Conservation (phyloP, 768 basidiomycete species). For the Psilocybe cyanescens region DNA sequence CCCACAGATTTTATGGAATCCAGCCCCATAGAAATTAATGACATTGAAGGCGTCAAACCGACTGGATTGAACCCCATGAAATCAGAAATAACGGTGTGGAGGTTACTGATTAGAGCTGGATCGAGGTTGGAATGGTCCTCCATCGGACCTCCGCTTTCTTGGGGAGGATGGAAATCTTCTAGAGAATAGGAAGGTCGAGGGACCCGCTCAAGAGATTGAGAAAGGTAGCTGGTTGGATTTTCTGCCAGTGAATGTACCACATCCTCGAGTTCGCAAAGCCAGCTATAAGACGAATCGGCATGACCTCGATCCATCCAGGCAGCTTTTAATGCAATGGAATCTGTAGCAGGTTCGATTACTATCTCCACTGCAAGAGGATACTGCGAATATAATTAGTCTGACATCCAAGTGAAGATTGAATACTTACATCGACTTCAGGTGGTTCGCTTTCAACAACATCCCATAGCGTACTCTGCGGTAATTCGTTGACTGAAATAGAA, state of each 20-base stretch:
- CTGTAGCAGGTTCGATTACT: constrained; percentile 26
- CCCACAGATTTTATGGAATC: constrained; percentile 53
- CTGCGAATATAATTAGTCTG: constrained; percentile 19
- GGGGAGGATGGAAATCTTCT: background rate
- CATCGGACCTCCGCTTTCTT: background rate
- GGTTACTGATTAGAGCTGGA: constrained; percentile 14
- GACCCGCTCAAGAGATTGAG: constrained; percentile 5
- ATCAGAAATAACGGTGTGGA: constrained; percentile 25
- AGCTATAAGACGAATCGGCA: constrained; percentile 10
- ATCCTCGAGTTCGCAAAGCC: constrained; percentile 29
- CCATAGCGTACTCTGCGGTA: constrained; percentile 25
- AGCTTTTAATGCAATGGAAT: constrained; percentile 28
- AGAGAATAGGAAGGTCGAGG: background rate
- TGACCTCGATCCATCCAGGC: constrained; percentile 26
- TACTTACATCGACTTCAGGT: constrained; percentile 35
- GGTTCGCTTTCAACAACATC: constrained; percentile 31
- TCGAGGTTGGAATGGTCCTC: constrained; percentile 12
- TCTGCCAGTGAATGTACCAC: constrained; percentile 18
- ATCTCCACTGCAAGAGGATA: constrained; percentile 36
- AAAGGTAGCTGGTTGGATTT: constrained; percentile 7
- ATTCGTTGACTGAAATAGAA: constrained; percentile 31
- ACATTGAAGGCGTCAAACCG: constrained; percentile 29
- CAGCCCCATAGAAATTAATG: constrained; percentile 48
- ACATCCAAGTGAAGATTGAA: background rate
- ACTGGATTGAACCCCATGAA: constrained; percentile 29